Conservation (phyloP, 2,329 filamentous ascomycete genomes). For the Trichoderma atroviride region DNA sequence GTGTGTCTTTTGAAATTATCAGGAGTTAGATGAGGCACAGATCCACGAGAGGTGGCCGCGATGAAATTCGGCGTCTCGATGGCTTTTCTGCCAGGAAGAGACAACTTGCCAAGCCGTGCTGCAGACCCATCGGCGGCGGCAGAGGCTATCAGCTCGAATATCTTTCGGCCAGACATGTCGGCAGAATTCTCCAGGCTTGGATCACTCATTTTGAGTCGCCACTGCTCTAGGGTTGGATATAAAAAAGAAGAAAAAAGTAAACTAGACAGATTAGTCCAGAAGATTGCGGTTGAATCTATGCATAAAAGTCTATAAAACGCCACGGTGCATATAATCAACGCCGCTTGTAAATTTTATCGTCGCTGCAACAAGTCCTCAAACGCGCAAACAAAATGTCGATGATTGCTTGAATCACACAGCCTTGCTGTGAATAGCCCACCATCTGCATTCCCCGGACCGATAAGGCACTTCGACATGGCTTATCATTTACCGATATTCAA, state of each 20-base stretch:
- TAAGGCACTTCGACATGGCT: neutral
- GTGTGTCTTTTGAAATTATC: slow-evolving; percentile 74
- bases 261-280: neutral
- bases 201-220: slow-evolving; percentile 38
- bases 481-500: slow-evolving; percentile 14
- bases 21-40: slow-evolving; percentile 84
- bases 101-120: slow-evolving; percentile 69
- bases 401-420: neutral
- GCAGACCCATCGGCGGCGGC: slow-evolving; percentile 44
- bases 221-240: slow-evolving; percentile 9
- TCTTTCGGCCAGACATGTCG: slow-evolving; percentile 34
- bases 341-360: neutral
- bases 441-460: neutral
- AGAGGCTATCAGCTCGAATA: slow-evolving; percentile 53
- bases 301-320: neutral
- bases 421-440: neutral
- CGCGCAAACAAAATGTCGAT: too few relatives aligned
- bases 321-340: neutral
- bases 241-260: neutral
- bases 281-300: neutral
- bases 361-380: neutral
- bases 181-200: slow-evolving; percentile 29
- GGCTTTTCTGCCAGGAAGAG: slow-evolving; percentile 61
- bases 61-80: slow-evolving; percentile 84
- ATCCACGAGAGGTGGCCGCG: slow-evolving; percentile 78